Base-by-base conservation (phyloP, 75 land plant genomes). In the Picea sitchensis region DNA sequence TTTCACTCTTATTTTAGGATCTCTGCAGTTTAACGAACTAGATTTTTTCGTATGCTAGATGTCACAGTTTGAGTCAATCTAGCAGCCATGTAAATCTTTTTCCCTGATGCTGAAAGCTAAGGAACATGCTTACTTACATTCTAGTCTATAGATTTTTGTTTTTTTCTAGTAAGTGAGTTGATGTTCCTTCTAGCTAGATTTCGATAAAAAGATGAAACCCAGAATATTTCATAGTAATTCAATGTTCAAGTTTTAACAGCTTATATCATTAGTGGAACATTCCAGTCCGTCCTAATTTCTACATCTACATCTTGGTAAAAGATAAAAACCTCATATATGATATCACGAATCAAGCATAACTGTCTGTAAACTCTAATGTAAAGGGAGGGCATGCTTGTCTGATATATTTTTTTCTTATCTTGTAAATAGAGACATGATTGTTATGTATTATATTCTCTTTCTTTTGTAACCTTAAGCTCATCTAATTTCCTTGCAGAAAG, bases 401-500 rank as follows among this genome's bases (percentile, higher is more conserved):
- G 44, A 44, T 36, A 17, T 38, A 17, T 67, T 15, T 67, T 67
- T n/a, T 67, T 17, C 17, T 67, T 36, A 67, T 67, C 6, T 32
- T 67, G 44, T 67, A 15, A 67, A 67, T 6, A 1, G n/a, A 67
- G 41, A 67, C 54, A 7, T n/a, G 54, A 20, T 38, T 20, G 74
- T 71, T 47, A 5, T 71, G 36, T 18, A 20, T 51, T 71, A 18
- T 20, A 44, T 34, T 38, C 56, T 51, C 12, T 41, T 71, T 41
- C 41, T 44, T 71, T n/a, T 71, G 12, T 71, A 44, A 38, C n/a
- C 51, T 8, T 20, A n/a, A 44, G 51, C 54, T 71, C 36, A 71
- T 71, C 23, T 17, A 71, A 44, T 75, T 56, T 5, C 13, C 59
- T 80, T 79, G 75, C 88, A 90, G 92, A 86, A 88, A 69, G 88